Conservation (phyloP, 1,139 yeast species). For the Pneumocystis canis region DNA sequence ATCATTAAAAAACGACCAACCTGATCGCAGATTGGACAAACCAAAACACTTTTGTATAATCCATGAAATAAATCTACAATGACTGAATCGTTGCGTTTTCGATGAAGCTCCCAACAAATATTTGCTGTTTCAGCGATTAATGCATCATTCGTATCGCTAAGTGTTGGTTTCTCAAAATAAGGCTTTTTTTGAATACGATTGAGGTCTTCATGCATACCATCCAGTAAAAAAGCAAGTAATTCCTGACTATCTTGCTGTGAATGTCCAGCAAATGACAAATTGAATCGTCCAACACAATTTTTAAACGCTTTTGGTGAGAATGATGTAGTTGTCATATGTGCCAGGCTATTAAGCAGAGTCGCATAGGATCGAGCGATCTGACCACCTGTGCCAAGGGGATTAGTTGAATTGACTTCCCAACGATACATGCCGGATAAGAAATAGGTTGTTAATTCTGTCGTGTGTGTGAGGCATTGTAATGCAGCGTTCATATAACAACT, state of each 20-base stretch:
- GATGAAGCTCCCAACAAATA: conserved; percentile 70
- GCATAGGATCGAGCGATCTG: conserved; percentile 68
- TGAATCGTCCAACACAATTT: conserved; percentile 60
- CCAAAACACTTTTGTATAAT: conserved; percentile 70
- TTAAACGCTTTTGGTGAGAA: conserved; percentile 64
- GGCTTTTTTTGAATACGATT: conserved; percentile 74
- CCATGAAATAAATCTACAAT: conserved; percentile 82
- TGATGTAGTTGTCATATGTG: conserved; percentile 19
- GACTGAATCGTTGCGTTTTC: conserved; percentile 68
- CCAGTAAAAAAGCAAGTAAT: conserved; percentile 73
- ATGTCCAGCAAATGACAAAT: conserved; percentile 73
- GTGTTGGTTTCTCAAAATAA: conserved; percentile 76
- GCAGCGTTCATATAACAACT: conserved; percentile 97
- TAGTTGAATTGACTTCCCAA: conserved; percentile 53
- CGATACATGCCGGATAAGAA: conserved; percentile 44
- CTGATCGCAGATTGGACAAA: conserved; percentile 73
- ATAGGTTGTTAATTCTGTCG: conserved; percentile 69
- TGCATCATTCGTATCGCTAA: conserved; percentile 39
- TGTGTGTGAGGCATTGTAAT: conserved; percentile 72
- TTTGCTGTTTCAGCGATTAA: conserved; percentile 46
- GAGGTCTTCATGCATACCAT: conserved; percentile 86
- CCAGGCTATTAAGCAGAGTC: conserved; percentile 42
- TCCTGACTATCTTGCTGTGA: conserved; percentile 95
- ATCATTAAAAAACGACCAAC: conserved; percentile 33
- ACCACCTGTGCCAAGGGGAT: conserved; percentile 79